phyloP scores from a whole-genome alignment of 2,329 filamentous ascomycete species.

The Rasamsonia emersonii region DNA sequence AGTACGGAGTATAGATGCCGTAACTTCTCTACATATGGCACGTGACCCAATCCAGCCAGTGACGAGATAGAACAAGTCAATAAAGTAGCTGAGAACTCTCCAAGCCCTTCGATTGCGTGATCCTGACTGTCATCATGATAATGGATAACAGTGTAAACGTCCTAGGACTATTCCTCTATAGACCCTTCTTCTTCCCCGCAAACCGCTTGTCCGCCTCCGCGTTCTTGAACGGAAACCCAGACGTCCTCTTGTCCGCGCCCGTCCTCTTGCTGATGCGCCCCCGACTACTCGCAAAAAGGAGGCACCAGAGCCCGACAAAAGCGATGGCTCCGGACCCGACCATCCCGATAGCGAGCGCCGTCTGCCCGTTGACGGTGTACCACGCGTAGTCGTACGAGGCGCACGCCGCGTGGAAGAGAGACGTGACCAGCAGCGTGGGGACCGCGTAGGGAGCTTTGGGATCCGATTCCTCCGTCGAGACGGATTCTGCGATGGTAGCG shows the following conservation, averaged over 20 bases:
- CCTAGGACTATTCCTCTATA: no score
- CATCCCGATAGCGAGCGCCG: constrained; percentile 54
- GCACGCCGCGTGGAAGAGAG: constrained; percentile 53
- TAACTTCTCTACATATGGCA: no score
- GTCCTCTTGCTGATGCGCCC: constrained; percentile 54
- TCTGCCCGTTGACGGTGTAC: constrained; percentile 49
- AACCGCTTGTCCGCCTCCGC: constrained; percentile 46
- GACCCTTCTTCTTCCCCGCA: constrained; percentile 26
- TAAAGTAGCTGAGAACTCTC: no score
- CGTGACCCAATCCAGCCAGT: no score
- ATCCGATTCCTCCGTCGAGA: constrained; percentile 35
- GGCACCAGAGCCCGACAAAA: constrained; percentile 56
- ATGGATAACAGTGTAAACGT: not conserved
- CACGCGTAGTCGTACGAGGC: constrained; percentile 62
- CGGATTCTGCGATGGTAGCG: constrained; percentile 34
- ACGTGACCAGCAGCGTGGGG: constrained; percentile 58
- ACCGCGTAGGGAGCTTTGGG: constrained; percentile 55
- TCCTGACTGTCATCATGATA: no score
- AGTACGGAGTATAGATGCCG: no score
- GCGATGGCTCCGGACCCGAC: constrained; percentile 50
- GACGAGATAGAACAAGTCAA: no score
- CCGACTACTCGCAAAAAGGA: constrained; percentile 49
- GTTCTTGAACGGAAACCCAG: constrained; percentile 59
- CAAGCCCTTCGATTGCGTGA: no score
- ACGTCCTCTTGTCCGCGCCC: constrained; percentile 58